These are phyloP conservation scores for Aspergillus haitiensis DNA, from an alignment of 495 filamentous ascomycete genomes.

Conservation along the genomic window DNA sequence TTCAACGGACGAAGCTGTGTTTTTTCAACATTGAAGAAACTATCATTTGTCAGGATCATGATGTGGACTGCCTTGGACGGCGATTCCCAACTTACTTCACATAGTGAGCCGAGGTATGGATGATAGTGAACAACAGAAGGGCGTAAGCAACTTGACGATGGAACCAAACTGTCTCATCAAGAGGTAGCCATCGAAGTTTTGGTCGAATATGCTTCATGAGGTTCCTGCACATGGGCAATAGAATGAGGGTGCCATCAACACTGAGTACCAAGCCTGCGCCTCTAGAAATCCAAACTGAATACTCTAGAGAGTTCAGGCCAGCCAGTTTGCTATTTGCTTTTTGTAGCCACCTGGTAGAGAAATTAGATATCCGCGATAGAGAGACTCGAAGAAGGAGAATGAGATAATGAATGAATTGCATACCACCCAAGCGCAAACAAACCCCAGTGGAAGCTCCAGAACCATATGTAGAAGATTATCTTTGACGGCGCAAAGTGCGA, in stretches of 20 bases:
- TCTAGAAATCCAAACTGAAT: conserved; percentile 93
- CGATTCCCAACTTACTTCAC: conserved; percentile 73
- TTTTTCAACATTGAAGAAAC: conserved; percentile 94
- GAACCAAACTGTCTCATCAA: conserved; percentile 96
- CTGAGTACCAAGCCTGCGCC: conserved; percentile 82
- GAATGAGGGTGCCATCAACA: conserved; percentile 81
- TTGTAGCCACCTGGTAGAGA: conserved; percentile 70
- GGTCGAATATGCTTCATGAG: conserved; percentile 80
- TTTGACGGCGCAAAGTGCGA: conserved; percentile 66
- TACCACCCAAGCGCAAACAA: conserved; percentile 91
- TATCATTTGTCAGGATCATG: conserved; percentile 39
- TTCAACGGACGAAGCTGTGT: conserved; percentile 75
- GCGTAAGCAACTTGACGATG: conserved; percentile 94
- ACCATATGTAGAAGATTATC: conserved; percentile 78
- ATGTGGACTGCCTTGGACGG: not conserved
- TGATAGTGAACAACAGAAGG: conserved; percentile 74
- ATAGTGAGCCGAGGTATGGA: conserved; percentile 82
- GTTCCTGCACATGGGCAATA: conserved; percentile 93
- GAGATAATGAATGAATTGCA: conserved; percentile 1
- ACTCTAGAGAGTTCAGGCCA: conserved; percentile 76
- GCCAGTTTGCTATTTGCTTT: conserved; percentile 61
- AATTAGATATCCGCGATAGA: conserved; percentile 21
- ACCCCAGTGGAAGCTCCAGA: conserved; percentile 79
- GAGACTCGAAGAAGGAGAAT: not conserved
- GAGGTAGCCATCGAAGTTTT: conserved; percentile 81